Base-by-base conservation (phyloP, 2,329 filamentous ascomycete species). In the Lasiodiplodia sp. region DNA sequence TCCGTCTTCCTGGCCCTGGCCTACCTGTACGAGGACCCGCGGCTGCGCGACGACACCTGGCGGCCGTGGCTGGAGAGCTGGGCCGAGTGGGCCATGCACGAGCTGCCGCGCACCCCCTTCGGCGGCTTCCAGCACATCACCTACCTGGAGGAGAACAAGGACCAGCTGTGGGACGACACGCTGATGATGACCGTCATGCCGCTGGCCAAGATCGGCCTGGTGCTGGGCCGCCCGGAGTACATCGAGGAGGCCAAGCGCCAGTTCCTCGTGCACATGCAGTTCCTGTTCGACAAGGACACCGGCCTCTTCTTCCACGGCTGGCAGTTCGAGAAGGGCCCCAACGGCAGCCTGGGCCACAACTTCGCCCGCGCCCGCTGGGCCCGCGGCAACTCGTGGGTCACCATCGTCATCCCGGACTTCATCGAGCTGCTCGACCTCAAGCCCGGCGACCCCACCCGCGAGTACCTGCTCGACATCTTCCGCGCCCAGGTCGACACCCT, bases 101-200 rank as follows among this genome's bases (percentile, higher is more conserved):
- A 92, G 63, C 85, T 94, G 34, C 87, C 88, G 14, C 85, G 91
- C 51, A 94, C 92, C 0, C 87, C 86, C 62, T 90, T 88, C 75
- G 91, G 89, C 85, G 75, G 90, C 68, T 91, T 93, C 83, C 91
- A 93, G 78, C 91, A 92, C 79, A 87, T 91, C 70, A 94, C 92
- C 0, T 94, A 94, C 73, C 80, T 90, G 38, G 86, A 88, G 2
- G 85, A 87, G 71, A 93, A 95, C 78, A 84, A 89, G 70, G 86
- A 92, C 77, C 90, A 94, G 81, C 84, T 94, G 25, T 95, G 92
- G 92, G 92, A 94, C 72, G 92, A 95, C 77, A 95, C 92, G 6
- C 84, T 95, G 55, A 94, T 95, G 92, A 95, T 95, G 92, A 94
- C 91, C 0, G 92, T 93, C 6, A 82, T 94, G 79, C 92, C 92